A percentile compares a stretch with the other conserved stretches of the same genome.
phyloP scores from a whole-genome alignment of 1,139 yeast species.

The Yarrowia galli region DNA sequence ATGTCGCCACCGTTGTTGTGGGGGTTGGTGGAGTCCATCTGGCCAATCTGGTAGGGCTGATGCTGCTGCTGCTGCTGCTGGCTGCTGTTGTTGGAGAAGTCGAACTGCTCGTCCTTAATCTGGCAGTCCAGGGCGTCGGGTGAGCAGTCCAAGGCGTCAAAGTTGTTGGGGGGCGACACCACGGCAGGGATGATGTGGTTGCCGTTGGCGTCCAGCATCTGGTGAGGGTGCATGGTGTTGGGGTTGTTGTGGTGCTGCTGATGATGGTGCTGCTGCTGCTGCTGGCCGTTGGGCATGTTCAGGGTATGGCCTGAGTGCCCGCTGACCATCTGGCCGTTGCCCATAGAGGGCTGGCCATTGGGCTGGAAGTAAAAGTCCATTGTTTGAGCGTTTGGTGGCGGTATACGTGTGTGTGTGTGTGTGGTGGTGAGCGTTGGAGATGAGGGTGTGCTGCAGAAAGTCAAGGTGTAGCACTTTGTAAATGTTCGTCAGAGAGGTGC shows the following conservation, averaged over 20 bases:
- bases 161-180: slow-evolving; percentile 33
- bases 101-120: slow-evolving; percentile 31
- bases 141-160: slow-evolving; percentile 21
- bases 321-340: slow-evolving; percentile 22
- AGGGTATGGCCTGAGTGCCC: slow-evolving; percentile 28
- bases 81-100: slow-evolving; percentile 6
- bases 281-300: slow-evolving; percentile 6
- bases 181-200: slow-evolving; percentile 21
- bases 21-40: neutral
- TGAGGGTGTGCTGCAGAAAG: neutral
- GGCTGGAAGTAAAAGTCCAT: slow-evolving; percentile 37
- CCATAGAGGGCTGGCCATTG: slow-evolving; percentile 31
- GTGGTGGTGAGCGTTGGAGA: neutral
- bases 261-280: neutral
- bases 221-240: slow-evolving; percentile 19
- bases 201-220: slow-evolving; percentile 29
- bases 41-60: slow-evolving; percentile 8
- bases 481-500: neutral
- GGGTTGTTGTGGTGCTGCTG: neutral
- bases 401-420: neutral
- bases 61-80: neutral
- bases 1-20: neutral
- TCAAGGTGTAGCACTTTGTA: neutral
- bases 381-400: neutral
- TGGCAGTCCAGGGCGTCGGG: slow-evolving; percentile 26